phyloP scores from a whole-genome alignment of 176 grass and related monocot species.

The Urochloa ruziziensis region DNA sequence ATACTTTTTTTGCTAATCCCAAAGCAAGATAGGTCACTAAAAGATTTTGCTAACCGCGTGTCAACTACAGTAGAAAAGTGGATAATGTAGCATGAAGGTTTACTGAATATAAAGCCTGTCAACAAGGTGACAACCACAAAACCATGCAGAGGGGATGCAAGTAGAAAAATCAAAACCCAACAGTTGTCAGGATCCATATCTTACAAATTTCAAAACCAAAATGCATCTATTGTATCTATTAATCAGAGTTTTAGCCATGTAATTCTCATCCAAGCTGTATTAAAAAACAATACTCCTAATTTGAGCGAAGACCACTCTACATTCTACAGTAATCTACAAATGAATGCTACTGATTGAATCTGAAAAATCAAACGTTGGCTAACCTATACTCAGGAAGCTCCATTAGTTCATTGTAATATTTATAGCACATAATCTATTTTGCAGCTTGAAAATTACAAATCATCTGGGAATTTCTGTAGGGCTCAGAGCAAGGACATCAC shows the following conservation, averaged over 20 bases:
- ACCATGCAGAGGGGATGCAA: background rate
- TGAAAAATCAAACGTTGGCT: background rate
- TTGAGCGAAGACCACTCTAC: background rate
- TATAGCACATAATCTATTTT: background rate
- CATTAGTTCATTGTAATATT: background rate
- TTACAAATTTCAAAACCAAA: background rate
- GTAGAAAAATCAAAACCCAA: background rate
- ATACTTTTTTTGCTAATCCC: no score
- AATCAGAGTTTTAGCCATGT: background rate
- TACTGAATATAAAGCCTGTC: background rate
- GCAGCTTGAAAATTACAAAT: background rate
- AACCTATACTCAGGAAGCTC: background rate
- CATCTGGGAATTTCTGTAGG: background rate
- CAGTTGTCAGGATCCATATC: background rate
- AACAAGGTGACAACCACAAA: background rate
- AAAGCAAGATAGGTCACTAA: background rate
- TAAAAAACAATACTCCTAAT: background rate
- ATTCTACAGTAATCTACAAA: background rate
- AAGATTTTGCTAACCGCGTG: no score
- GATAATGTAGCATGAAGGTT: background rate
- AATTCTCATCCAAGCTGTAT: background rate
- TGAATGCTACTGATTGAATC: background rate
- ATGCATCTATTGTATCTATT: background rate
- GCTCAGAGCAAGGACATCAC: background rate
- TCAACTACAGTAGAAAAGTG: background rate